A percentile compares a stretch with the other conserved stretches of the same genome.
These are phyloP conservation scores for Magnolia kwangsiensis DNA, from an alignment of 164 flowering plant species.

Conservation along the genomic window DNA sequence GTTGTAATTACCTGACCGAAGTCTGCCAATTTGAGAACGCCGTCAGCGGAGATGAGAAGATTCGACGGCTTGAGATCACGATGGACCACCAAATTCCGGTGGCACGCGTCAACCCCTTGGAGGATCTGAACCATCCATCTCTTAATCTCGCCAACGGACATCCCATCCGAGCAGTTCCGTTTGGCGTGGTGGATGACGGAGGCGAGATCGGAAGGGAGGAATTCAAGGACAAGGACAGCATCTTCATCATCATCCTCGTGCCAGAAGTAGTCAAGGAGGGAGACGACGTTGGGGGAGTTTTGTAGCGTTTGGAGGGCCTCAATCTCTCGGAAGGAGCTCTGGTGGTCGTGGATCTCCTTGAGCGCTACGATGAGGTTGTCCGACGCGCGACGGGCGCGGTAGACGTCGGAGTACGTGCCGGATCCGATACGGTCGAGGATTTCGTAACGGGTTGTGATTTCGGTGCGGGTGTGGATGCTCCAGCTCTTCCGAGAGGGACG, in stretches of 20 bases:
- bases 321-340: slow-evolving; percentile 77
- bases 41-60: slow-evolving; percentile 71
- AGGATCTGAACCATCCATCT: slow-evolving; percentile 86
- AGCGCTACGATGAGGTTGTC: slow-evolving; percentile 69
- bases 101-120: slow-evolving; percentile 67
- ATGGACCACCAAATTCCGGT: slow-evolving; percentile 59
- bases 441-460: slow-evolving; percentile 62
- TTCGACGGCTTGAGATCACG: slow-evolving; percentile 84
- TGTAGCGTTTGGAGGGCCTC: slow-evolving; percentile 74
- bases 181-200: slow-evolving; percentile 61
- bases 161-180: slow-evolving; percentile 40
- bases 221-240: slow-evolving; percentile 83
- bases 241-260: slow-evolving; percentile 84
- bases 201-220: slow-evolving; percentile 56
- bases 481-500: slow-evolving; percentile 42
- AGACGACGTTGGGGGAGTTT: slow-evolving; percentile 61
- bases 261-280: slow-evolving; percentile 82
- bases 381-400: slow-evolving; percentile 58
- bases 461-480: slow-evolving; percentile 82
- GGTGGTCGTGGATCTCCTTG: slow-evolving; percentile 90
- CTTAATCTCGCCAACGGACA: slow-evolving; percentile 62
- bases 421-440: slow-evolving; percentile 72
- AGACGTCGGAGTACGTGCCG: slow-evolving; percentile 89
- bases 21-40: slow-evolving; percentile 82
- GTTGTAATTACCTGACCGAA: slow-evolving; percentile 67